phyloP scores from a whole-genome alignment of 2,329 filamentous ascomycete species.

The Arachnomyces sp. region DNA sequence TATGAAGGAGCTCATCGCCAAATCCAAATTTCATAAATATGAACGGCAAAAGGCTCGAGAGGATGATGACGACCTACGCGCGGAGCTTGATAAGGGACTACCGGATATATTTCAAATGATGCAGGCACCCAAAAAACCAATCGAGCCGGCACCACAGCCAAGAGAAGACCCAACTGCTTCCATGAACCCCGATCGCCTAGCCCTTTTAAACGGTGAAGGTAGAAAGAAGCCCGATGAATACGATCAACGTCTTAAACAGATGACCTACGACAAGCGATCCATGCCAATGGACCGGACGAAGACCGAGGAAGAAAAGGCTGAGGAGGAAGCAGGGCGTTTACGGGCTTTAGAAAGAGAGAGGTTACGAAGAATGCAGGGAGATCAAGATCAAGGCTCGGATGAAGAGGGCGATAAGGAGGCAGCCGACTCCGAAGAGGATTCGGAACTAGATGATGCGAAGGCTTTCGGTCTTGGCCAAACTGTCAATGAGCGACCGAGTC shows the following conservation, averaged over 20 bases:
- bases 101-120: conserved; percentile 67
- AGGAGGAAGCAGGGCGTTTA: conserved; percentile 67
- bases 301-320: conserved; percentile 76
- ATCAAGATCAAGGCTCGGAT: conserved; percentile 60
- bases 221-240: conserved; percentile 77
- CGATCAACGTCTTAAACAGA: conserved; percentile 70
- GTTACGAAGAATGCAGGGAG: conserved; percentile 77
- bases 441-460: conserved; percentile 47
- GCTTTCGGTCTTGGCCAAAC: conserved; percentile 54
- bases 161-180: conserved; percentile 38
- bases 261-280: conserved; percentile 76
- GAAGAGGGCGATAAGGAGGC: conserved; percentile 31
- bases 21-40: conserved; percentile 92
- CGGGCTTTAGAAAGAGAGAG: conserved; percentile 77
- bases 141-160: conserved; percentile 38
- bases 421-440: conserved; percentile 39
- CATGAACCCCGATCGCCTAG: conserved; percentile 57
- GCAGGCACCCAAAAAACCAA: conserved; percentile 45
- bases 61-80: conserved; percentile 79
- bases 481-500: conserved; percentile 26
- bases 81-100: conserved; percentile 76
- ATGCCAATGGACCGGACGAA: conserved; percentile 81
- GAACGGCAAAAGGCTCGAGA: conserved; percentile 89
- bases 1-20: conserved; percentile 95
- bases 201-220: conserved; percentile 52